Percentiles rank a stretch among this genome's conserved stretches.
These are phyloP conservation scores for Nigrospora oryzae DNA, from an alignment of 2,329 filamentous ascomycete genomes.

Conservation along the genomic window DNA sequence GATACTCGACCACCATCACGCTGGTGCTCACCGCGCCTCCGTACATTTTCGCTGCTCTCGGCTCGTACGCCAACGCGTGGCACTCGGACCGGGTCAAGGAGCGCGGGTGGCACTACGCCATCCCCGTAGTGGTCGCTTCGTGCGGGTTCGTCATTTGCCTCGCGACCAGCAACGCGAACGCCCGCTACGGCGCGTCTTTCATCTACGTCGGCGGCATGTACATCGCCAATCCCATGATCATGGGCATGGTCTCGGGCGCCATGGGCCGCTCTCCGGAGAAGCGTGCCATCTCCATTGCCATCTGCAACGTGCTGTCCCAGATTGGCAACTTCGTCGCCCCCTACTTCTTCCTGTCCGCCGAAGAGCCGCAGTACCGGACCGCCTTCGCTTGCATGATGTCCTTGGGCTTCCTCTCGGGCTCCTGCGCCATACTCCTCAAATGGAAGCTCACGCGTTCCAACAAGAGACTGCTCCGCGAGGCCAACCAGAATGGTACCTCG, in stretches of 20 bases:
- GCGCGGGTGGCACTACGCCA: constrained; percentile 49
- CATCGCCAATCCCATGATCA: constrained; percentile 23
- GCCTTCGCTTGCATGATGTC: background rate
- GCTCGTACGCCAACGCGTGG: constrained; percentile 49
- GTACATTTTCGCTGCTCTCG: constrained; percentile 45
- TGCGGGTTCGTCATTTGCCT: constrained; percentile 51
- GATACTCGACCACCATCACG: constrained; percentile 8
- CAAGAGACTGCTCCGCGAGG: no score
- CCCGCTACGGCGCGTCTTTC: constrained; percentile 46
- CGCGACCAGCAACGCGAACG: constrained; percentile 40
- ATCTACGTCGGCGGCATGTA: constrained; percentile 22
- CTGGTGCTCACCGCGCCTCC: constrained; percentile 46
- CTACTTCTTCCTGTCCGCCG: background rate
- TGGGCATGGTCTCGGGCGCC: constrained; percentile 23
- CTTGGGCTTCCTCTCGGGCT: background rate
- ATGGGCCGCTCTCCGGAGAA: constrained; percentile 28
- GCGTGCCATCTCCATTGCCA: constrained; percentile 12
- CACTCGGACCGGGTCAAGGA: constrained; percentile 54
- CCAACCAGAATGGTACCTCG: no score
- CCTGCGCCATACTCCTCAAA: no score
- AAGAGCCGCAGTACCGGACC: background rate
- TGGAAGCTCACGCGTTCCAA: no score
- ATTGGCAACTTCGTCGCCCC: background rate
- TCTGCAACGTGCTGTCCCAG: background rate
- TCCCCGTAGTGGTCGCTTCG: constrained; percentile 46